phyloP scores from a whole-genome alignment of 768 basidiomycete species.

The Plicaturopsis crispa region DNA sequence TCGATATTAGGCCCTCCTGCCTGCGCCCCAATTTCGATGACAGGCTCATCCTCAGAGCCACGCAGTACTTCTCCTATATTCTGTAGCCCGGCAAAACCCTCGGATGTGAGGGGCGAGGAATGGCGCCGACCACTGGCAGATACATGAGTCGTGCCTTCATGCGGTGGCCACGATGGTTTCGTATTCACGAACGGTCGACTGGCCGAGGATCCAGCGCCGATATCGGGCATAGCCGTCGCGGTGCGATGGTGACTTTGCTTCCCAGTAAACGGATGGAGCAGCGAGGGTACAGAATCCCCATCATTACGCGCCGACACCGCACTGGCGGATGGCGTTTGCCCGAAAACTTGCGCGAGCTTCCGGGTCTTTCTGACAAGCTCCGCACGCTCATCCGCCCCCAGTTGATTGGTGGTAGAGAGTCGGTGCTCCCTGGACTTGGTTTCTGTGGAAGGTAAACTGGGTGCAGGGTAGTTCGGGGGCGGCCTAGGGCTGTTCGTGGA shows the following conservation, averaged over 20 bases:
- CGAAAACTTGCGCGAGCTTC: slow-evolving; percentile 79
- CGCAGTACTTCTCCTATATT: neutral
- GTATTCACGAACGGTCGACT: slow-evolving; percentile 8
- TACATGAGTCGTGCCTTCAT: slow-evolving; percentile 19
- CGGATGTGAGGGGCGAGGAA: slow-evolving; percentile 47
- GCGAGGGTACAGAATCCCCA: slow-evolving; percentile 12
- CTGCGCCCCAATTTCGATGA: slow-evolving; percentile 15
- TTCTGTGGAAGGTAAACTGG: neutral
- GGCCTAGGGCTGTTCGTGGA: too few relatives aligned
- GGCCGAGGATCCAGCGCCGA: slow-evolving; percentile 21
- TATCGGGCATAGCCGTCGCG: too few relatives aligned
- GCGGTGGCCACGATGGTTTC: slow-evolving; percentile 25
- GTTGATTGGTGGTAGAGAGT: slow-evolving; percentile 56
- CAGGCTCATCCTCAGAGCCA: too few relatives aligned
- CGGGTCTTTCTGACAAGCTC: slow-evolving; percentile 67
- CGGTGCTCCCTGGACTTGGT: neutral
- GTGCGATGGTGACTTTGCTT: slow-evolving; percentile 22
- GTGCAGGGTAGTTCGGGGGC: slow-evolving; percentile 16
- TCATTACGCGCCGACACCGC: slow-evolving; percentile 24
- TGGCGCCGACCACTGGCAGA: slow-evolving; percentile 35
- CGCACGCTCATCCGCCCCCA: slow-evolving; percentile 56
- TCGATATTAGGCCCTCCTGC: slow-evolving; percentile 11
- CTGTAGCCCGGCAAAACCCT: slow-evolving; percentile 21
- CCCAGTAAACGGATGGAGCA: slow-evolving; percentile 11
- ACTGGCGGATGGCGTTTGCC: slow-evolving; percentile 50